Evolutionary conservation across 1,284 basidiomycete species (phyloP).

Genomic region (Trichosporon sp.): DNA sequence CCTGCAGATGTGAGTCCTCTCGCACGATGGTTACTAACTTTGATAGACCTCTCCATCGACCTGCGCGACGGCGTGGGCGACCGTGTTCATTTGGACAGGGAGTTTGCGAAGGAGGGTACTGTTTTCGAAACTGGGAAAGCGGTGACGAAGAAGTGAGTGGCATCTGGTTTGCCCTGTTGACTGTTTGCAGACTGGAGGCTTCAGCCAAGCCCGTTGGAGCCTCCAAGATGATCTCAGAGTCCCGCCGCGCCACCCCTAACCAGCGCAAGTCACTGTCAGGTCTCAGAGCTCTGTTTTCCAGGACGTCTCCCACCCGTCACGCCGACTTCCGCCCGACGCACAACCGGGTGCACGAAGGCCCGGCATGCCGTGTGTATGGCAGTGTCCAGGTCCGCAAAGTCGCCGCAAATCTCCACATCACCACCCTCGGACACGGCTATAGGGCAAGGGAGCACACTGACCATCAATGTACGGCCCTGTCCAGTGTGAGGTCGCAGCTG

Average conservation of each 20-base stretch:
- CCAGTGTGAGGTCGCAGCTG: not conserved
- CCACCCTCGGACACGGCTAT: constrained; percentile 92
- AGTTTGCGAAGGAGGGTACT: constrained; percentile 83
- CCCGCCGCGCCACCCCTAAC: constrained; percentile 40
- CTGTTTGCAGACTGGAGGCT: constrained; percentile 4
- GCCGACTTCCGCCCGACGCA: constrained; percentile 64
- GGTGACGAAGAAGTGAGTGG: constrained; percentile 61
- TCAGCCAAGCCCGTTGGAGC: constrained; percentile 27
- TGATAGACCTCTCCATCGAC: constrained; percentile 76
- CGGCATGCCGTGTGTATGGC: constrained; percentile 80
- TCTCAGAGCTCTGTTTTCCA: constrained; percentile 42
- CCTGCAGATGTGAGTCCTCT: constrained; percentile 72
- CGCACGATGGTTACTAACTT: not conserved
- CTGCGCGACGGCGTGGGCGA: constrained; percentile 89
- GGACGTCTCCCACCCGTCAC: constrained; percentile 59
- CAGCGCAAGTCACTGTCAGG: constrained; percentile 38
- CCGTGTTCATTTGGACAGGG: constrained; percentile 74
- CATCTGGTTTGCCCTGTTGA: not conserved
- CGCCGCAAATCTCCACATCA: constrained; percentile 84
- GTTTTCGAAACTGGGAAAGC: constrained; percentile 80
- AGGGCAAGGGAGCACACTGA: constrained; percentile 79
- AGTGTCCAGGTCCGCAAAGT: constrained; percentile 82
- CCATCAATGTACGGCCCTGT: constrained; percentile 54
- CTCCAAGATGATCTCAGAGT: constrained; percentile 39
- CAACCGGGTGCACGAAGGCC: constrained; percentile 61